phyloP scores from a whole-genome alignment of 2,329 filamentous ascomycete genomes.

The Epichloe brachyelytri region DNA sequence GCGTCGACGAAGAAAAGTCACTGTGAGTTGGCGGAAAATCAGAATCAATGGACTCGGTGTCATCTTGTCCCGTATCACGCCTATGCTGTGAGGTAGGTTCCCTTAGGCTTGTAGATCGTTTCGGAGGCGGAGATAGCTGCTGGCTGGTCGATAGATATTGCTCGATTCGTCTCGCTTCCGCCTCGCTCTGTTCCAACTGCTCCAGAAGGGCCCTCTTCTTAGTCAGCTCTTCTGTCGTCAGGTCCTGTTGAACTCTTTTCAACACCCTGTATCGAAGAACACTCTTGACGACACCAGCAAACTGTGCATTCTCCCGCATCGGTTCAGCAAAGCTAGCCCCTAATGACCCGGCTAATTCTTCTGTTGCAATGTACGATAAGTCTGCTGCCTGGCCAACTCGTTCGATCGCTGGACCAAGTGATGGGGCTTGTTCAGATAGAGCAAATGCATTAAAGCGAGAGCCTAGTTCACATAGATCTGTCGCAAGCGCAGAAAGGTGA shows the following conservation, averaged over 20 bases:
- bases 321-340: slow-evolving; percentile 92
- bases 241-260: slow-evolving; percentile 93
- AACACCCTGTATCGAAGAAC: slow-evolving; percentile 83
- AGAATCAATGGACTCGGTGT: slow-evolving; percentile 85
- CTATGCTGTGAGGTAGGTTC: slow-evolving; percentile 36
- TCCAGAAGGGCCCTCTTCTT: slow-evolving; percentile 78
- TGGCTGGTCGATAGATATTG: slow-evolving; percentile 74
- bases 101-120: slow-evolving; percentile 51
- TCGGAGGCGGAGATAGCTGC: slow-evolving; percentile 44
- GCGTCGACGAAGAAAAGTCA: slow-evolving; percentile 47
- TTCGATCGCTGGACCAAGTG: slow-evolving; percentile 85
- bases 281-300: slow-evolving; percentile 81
- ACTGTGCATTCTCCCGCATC: slow-evolving; percentile 95
- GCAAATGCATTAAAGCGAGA: slow-evolving; percentile 97
- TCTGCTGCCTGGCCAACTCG: slow-evolving; percentile 89
- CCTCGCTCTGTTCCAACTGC: slow-evolving; percentile 83
- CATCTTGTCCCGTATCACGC: slow-evolving; percentile 50
- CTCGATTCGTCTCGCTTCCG: slow-evolving; percentile 85
- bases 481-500: slow-evolving; percentile 70
- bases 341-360: slow-evolving; percentile 77
- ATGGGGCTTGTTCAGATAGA: slow-evolving; percentile 78
- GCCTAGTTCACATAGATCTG: slow-evolving; percentile 84
- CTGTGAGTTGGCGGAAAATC: slow-evolving; percentile 88
- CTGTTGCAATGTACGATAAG: slow-evolving; percentile 88
- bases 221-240: slow-evolving; percentile 83